phyloP scores from a whole-genome alignment of 2,329 filamentous ascomycete species.

The Colletotrichum sp. region DNA sequence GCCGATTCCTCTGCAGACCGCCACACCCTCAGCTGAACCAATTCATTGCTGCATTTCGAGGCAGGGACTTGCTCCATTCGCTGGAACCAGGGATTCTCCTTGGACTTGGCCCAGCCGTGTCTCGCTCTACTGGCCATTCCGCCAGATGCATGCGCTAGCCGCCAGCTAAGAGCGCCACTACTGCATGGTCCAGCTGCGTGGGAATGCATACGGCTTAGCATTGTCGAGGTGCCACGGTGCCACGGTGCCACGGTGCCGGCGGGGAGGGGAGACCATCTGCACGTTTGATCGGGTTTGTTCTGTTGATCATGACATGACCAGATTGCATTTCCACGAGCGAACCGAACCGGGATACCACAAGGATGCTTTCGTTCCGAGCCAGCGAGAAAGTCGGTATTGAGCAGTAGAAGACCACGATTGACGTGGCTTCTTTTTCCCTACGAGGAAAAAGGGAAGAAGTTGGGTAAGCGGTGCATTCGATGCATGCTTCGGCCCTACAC shows the following conservation, averaged over 20 bases:
- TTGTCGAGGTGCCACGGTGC: background rate
- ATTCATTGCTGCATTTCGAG: background rate
- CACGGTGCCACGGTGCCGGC: constrained; percentile 7
- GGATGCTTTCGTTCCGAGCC: background rate
- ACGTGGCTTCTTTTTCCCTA: background rate
- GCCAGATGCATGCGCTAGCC: constrained; percentile 13
- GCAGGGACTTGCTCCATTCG: constrained; percentile 1
- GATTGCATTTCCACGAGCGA: background rate
- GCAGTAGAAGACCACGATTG: background rate
- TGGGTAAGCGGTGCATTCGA: constrained; percentile 10
- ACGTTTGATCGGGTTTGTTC: background rate
- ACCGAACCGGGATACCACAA: background rate
- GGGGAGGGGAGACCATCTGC: background rate
- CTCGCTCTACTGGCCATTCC: constrained; percentile 4
- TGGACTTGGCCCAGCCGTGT: constrained; percentile 6
- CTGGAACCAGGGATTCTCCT: background rate
- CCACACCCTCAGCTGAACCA: constrained; percentile 18
- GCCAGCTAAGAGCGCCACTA: constrained; percentile 9
- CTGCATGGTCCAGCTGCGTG: constrained; percentile 17
- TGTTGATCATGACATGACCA: background rate
- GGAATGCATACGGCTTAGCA: constrained; percentile 18
- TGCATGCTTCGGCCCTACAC: constrained; percentile 15
- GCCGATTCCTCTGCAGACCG: constrained; percentile 9
- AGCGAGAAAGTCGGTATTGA: background rate
- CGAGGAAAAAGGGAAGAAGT: background rate